Evolutionary conservation across 148 eudicot genomes (phyloP).

Genomic region (Dianthus caryophyllus): DNA sequence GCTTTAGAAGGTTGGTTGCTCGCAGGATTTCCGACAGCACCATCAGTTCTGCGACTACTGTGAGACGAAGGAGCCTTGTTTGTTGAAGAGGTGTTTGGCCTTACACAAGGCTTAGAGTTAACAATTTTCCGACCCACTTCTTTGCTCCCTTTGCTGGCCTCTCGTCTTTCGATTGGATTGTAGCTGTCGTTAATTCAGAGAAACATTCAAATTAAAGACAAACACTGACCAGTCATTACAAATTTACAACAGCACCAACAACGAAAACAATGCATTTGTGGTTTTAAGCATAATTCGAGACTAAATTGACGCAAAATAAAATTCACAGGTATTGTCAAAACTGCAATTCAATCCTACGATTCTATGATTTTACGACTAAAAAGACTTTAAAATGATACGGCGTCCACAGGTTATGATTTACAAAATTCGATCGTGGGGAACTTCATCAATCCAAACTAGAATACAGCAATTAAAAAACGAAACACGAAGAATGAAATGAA

Average conservation of each 20-base stretch:
- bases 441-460: too few relatives aligned
- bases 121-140: slow-evolving; percentile 57
- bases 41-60: slow-evolving; percentile 53
- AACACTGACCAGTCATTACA: too few relatives aligned
- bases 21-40: slow-evolving; percentile 26
- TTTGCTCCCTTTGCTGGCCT: slow-evolving; percentile 70
- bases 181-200: slow-evolving; percentile 37
- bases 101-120: slow-evolving; percentile 38
- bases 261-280: too few relatives aligned
- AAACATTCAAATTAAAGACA: not conserved
- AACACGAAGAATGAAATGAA: not conserved
- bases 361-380: too few relatives aligned
- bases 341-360: too few relatives aligned
- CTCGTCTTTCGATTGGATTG: slow-evolving; percentile 88
- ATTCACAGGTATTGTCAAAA: too few relatives aligned
- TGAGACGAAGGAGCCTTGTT: slow-evolving; percentile 48
- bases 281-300: too few relatives aligned
- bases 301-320: too few relatives aligned
- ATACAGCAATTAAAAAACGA: not conserved
- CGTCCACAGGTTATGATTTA: too few relatives aligned
- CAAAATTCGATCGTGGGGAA: too few relatives aligned
- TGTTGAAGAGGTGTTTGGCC: slow-evolving; percentile 36
- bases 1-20: slow-evolving; percentile 43
- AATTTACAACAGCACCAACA: too few relatives aligned
- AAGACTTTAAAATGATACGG: too few relatives aligned